Evolutionary conservation across 2,329 filamentous ascomycete species (phyloP).

Genomic region (Xenosphaeropsis pyriputrescens): DNA sequence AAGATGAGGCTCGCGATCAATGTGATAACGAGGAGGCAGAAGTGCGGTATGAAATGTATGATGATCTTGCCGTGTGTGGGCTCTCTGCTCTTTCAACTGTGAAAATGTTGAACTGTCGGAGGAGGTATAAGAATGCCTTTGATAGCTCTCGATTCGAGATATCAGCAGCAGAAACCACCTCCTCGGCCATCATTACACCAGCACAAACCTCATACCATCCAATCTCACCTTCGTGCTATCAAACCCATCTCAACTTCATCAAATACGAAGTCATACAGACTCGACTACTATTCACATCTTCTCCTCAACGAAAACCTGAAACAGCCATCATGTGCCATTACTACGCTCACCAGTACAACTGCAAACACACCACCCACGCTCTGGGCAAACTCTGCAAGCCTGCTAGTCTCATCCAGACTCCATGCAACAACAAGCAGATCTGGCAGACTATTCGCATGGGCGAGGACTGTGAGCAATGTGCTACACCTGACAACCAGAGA

Average conservation of each 20-base stretch:
- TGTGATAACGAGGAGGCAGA: no score
- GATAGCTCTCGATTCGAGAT: background rate
- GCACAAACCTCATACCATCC: background rate
- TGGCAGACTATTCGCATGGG: conserved; percentile 15
- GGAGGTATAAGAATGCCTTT: background rate
- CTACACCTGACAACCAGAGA: background rate
- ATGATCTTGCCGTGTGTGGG: no score
- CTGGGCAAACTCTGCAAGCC: conserved; percentile 13
- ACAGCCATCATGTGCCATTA: conserved; percentile 14
- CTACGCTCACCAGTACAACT: conserved; percentile 15
- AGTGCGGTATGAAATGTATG: no score
- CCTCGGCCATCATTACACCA: background rate
- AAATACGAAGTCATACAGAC: background rate
- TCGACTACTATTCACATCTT: background rate
- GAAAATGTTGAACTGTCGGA: no score
- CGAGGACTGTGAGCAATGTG: conserved; percentile 15
- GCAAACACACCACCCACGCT: conserved; percentile 13
- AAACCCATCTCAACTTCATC: background rate
- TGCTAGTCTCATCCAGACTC: conserved; percentile 14
- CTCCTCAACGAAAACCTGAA: background rate
- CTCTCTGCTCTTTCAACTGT: no score
- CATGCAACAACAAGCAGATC: conserved; percentile 12
- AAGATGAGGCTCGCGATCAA: no score
- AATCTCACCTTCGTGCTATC: background rate
- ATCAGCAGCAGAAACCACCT: background rate